Evolutionary conservation across 2,329 filamentous ascomycete species (phyloP), one percentile per base, ranked within the genome.

Genomic region (Curvularia sp.): DNA sequence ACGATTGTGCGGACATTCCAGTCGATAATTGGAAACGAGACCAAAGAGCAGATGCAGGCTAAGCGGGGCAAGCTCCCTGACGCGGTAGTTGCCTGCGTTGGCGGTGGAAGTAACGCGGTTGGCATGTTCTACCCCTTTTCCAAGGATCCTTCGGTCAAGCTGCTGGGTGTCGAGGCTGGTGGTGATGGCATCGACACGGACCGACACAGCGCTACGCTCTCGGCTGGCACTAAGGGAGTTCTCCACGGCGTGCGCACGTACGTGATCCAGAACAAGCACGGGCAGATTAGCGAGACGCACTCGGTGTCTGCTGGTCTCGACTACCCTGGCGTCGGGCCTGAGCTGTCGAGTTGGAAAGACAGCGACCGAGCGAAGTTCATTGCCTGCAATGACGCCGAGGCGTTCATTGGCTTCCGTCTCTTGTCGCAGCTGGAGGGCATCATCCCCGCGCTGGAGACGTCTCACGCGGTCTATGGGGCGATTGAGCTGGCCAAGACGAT

Each of bases 81-180:
- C 69, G 95, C 93, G 0, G 93, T 99, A 22, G 92, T 99, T 15
- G 95, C 95, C 9, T 99, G 95, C 73, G 95, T 99, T 12, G 95
- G 95, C 55, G 95, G 95, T 67, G 95, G 95, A 58, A 93, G 89
- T 76, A 99, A 99, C 76, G 95, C 95, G 2, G 89, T 90, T 3
- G 95, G 95, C 80, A 99, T 98, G 93, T 99, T 99, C 83, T 96
- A 94, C 79, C 95, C 95, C 52, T 99, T 99, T 81, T 85, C 90
- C 63, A 88, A 92, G 42, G 94, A 99, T 71, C 85, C 85, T 0
- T 88, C 84, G 60, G 95, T 99, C 60, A 93, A 93, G 80, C 85
- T 97, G 3, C 83, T 98, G 12, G 95, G 95, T 65, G 93, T 99
- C 2, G 95, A 99, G 82, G 95, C 95, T 12, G 95, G 92, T 39